These are phyloP conservation scores for Ophiosphaerella korrae DNA, from an alignment of 2,329 filamentous ascomycete species.

Conservation along the genomic window DNA sequence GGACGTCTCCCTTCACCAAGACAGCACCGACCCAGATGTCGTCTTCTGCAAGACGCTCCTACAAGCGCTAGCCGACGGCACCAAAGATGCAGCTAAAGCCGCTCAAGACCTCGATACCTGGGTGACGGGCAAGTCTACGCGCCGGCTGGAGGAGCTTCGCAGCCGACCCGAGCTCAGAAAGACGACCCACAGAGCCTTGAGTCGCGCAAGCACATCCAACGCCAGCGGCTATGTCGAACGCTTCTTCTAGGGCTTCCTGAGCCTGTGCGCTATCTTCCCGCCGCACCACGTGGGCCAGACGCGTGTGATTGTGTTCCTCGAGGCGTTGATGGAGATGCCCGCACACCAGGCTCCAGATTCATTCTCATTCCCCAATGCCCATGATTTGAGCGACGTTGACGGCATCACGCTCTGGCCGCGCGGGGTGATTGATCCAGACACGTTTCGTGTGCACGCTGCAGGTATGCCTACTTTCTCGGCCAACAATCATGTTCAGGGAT, in stretches of 20 bases:
- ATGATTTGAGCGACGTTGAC: background rate
- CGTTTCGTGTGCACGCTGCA: background rate
- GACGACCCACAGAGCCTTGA: no score
- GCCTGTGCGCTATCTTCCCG: constrained; percentile 3
- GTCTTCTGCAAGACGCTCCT: constrained; percentile 3
- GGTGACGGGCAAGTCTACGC: constrained; percentile 4
- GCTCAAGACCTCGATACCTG: constrained; percentile 5
- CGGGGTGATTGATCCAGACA: background rate
- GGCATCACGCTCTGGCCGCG: background rate
- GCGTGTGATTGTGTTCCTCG: constrained; percentile 2
- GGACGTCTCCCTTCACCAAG: background rate
- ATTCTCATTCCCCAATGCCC: constrained; percentile 1
- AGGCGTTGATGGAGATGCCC: constrained; percentile 4
- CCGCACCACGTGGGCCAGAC: constrained; percentile 5
- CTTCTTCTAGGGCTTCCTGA: constrained; percentile 4
- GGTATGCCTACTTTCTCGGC: background rate
- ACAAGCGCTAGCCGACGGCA: constrained; percentile 3
- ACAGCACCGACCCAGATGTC: constrained; percentile 2
- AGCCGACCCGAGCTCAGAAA: constrained; percentile 1
- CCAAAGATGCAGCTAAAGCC: constrained; percentile 1
- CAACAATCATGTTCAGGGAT: background rate
- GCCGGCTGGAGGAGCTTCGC: constrained; percentile 2
- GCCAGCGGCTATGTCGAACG: constrained; percentile 4
- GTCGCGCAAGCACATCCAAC: constrained; percentile 1
- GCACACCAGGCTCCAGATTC: constrained; percentile 1